Evolutionary conservation across 2,329 filamentous ascomycete genomes (phyloP), one percentile per base, ranked within the genome.

Genomic region (Botrytis byssoidea): DNA sequence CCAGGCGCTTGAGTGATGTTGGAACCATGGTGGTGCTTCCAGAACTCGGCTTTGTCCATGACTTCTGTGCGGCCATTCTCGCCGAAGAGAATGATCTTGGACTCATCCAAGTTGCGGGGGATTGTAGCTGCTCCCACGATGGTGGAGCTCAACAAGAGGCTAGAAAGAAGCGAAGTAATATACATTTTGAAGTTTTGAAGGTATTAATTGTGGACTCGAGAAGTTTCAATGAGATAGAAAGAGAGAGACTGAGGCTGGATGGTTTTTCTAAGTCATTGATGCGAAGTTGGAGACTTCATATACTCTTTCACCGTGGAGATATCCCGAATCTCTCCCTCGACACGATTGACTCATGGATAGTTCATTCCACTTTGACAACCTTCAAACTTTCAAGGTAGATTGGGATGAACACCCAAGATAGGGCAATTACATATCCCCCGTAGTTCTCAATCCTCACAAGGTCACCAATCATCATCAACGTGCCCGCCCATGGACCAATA

Each of bases 41-140:
- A 55, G 61, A 57, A 72, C n/a, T 67, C 70, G 22, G 70, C 44
- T 20, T 67, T 72, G 48, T 72, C 42, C 18, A 57, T 64, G 48
- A 72, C 29, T 35, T 72, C 70, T 20, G 61, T 59, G 29, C 70
- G 70, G 20, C 70, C 70, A 35, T 67, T 6, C 1, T 32, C 20
- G 29, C 70, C 70, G 7, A 44, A 44, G 37, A 72, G 70, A 35
- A 72, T 37, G 70, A 72, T 35, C 8, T 67, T 29, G 48, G n/a
- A n/a, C 25, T n/a, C 37, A 29, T 67, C 61, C 7, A 72, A 35
- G 18, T 16, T 7, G 20, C 20, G 32, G 0, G 70, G 70, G 8
- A 72, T 59, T 9, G 48, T 14, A 6, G 61, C 61, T n/a, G 70
- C 70, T 9, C 20, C 20, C 29, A 57, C 70, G 5, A 66, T 42